These are phyloP conservation scores for Phlyctochytrium planicorne DNA, from an alignment of 192 early-diverging fungal genomes.

Conservation along the genomic window DNA sequence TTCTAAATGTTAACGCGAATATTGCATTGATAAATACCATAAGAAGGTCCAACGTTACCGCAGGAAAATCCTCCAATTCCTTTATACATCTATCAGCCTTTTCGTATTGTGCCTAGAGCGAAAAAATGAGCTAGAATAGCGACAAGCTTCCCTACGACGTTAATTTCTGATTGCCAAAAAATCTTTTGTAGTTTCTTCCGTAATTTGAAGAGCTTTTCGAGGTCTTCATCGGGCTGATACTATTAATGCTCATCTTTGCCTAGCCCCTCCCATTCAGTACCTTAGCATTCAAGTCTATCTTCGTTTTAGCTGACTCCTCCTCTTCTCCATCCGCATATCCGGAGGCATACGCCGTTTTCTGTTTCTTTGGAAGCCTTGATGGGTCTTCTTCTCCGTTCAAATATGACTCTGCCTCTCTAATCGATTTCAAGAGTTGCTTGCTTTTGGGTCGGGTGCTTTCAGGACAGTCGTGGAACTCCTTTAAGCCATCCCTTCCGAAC, in stretches of 20 bases:
- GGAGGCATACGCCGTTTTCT: background rate
- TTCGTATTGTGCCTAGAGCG: background rate
- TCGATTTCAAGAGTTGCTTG: background rate
- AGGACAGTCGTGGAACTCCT: constrained; percentile 7
- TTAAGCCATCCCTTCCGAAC: constrained; percentile 6
- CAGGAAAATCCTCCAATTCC: constrained; percentile 24
- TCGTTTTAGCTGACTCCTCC: background rate
- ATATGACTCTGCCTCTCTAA: background rate
- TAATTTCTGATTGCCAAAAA: constrained; percentile 8
- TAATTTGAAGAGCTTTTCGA: constrained; percentile 22
- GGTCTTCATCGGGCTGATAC: constrained; percentile 9
- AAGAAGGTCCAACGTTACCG: constrained; percentile 9
- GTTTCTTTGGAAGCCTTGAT: no score
- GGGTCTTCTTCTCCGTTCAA: background rate
- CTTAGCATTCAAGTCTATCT: constrained; percentile 3
- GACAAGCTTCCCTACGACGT: background rate
- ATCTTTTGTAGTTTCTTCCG: constrained; percentile 26
- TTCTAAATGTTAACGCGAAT: constrained; percentile 8
- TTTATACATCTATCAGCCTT: constrained; percentile 24
- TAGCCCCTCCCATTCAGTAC: background rate
- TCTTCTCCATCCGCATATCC: background rate
- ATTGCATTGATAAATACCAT: constrained; percentile 7
- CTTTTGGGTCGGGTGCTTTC: constrained; percentile 7
- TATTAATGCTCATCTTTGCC: background rate
- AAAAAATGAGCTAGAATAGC: background rate